A percentile compares a stretch with the other conserved stretches of the same genome.
These are phyloP conservation scores for Trametes versicolor DNA, from an alignment of 1,284 basidiomycete genomes.

Conservation along the genomic window DNA sequence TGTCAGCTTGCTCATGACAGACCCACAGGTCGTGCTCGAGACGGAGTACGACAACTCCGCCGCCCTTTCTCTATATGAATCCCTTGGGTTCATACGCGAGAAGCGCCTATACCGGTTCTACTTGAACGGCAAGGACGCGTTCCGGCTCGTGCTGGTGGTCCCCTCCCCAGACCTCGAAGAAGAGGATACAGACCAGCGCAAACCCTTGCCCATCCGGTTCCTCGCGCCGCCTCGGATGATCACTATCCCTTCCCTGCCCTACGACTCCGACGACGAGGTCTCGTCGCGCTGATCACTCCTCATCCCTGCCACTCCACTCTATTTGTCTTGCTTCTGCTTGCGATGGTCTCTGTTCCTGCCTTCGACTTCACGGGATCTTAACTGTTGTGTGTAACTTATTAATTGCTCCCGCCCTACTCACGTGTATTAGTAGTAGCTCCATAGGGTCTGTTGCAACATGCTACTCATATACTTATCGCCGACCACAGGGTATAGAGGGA, in stretches of 20 bases:
- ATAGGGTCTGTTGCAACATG: slow-evolving; percentile 9
- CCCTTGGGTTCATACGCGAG: slow-evolving; percentile 94
- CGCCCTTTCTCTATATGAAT: slow-evolving; percentile 89
- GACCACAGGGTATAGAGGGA: too few relatives aligned
- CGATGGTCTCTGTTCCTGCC: slow-evolving; percentile 2
- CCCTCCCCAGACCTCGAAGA: slow-evolving; percentile 45
- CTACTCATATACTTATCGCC: slow-evolving; percentile 15
- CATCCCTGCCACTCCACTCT: not conserved
- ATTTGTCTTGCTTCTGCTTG: slow-evolving; percentile 1
- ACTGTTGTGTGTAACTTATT: slow-evolving; percentile 34
- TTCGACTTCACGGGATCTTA: slow-evolving; percentile 2
- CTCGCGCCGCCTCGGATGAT: slow-evolving; percentile 39
- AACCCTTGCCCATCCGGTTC: slow-evolving; percentile 29
- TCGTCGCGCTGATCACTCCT: slow-evolving; percentile 36
- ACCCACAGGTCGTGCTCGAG: slow-evolving; percentile 87
- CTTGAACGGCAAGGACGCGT: slow-evolving; percentile 91
- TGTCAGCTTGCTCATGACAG: slow-evolving; percentile 11
- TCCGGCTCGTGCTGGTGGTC: slow-evolving; percentile 75
- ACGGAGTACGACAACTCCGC: slow-evolving; percentile 95
- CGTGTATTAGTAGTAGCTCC: slow-evolving; percentile 32
- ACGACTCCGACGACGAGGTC: slow-evolving; percentile 41
- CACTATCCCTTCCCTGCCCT: slow-evolving; percentile 36
- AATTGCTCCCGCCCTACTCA: slow-evolving; percentile 25
- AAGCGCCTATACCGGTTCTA: slow-evolving; percentile 97
- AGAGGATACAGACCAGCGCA: slow-evolving; percentile 28